phyloP scores from a whole-genome alignment of 805 yeast genomes.

The Kluyveromyces siamensis region DNA sequence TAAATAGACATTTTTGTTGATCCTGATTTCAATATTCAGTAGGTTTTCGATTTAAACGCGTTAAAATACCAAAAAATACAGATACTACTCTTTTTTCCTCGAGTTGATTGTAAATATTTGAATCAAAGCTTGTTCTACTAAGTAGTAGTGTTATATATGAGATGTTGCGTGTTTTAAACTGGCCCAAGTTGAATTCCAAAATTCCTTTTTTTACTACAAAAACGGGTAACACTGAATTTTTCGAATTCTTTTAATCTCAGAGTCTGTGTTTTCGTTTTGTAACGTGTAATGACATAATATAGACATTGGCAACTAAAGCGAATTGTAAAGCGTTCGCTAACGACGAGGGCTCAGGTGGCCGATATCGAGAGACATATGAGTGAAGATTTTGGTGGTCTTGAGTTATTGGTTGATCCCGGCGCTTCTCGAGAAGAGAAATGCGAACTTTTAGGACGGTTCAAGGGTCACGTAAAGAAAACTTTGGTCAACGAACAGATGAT shows the following conservation, averaged over 20 bases:
- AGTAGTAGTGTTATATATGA: no score
- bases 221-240: neutral
- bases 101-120: no score
- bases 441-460: slow-evolving; percentile 17
- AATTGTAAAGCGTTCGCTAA: neutral
- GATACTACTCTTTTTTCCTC: neutral
- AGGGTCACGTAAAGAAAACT: slow-evolving; percentile 30
- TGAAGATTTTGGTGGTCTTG: slow-evolving; percentile 1
- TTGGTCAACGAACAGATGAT: slow-evolving; percentile 18
- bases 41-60: neutral
- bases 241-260: neutral
- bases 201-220: neutral
- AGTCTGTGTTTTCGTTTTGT: neutral
- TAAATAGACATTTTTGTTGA: slow-evolving; percentile 9
- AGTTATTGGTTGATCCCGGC: neutral
- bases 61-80: neutral
- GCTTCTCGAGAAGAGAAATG: slow-evolving; percentile 10
- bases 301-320: neutral
- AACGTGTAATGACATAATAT: neutral
- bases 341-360: neutral
- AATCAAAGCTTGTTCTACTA: no score
- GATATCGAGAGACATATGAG: neutral
- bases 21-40: neutral
- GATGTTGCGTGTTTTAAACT: neutral
- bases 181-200: neutral